These are phyloP conservation scores for Alternaria panax DNA, from an alignment of 2,329 filamentous ascomycete genomes.

Conservation along the genomic window DNA sequence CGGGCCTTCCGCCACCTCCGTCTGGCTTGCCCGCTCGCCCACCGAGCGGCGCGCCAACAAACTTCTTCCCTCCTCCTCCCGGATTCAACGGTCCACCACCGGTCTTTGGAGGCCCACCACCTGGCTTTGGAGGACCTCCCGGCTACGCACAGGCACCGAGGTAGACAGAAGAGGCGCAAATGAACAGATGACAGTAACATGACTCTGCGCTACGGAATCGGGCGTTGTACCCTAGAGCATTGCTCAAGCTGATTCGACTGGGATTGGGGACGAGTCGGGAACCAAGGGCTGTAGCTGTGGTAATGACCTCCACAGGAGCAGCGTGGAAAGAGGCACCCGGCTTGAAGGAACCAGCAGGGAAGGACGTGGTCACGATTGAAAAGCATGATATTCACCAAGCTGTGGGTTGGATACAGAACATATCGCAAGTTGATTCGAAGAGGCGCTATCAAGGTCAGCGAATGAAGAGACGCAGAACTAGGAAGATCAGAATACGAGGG, in stretches of 20 bases:
- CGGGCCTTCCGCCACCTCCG: conserved; percentile 66
- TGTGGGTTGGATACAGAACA: background rate
- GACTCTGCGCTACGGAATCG: background rate
- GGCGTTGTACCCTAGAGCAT: background rate
- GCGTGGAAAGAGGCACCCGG: background rate
- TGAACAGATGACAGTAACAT: background rate
- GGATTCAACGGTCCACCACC: conserved; percentile 32
- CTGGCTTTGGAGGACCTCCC: conserved; percentile 23
- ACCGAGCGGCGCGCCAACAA: conserved; percentile 68
- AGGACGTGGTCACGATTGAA: background rate
- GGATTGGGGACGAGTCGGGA: background rate
- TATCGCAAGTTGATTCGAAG: background rate
- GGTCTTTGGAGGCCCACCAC: conserved; percentile 33
- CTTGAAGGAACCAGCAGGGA: background rate
- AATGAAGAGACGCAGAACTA: conserved; percentile 4
- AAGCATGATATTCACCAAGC: background rate
- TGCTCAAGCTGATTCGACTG: background rate
- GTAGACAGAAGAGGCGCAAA: conserved; percentile 3
- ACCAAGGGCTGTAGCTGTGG: background rate
- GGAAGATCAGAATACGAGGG: conserved; percentile 1
- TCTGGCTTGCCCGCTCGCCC: conserved; percentile 70
- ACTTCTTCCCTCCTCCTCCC: conserved; percentile 38
- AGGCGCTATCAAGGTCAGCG: conserved; percentile 4
- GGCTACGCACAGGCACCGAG: conserved; percentile 20
- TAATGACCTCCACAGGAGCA: background rate